phyloP scores from a whole-genome alignment of 2,329 filamentous ascomycete species.

The Colletotrichum orbiculare region DNA sequence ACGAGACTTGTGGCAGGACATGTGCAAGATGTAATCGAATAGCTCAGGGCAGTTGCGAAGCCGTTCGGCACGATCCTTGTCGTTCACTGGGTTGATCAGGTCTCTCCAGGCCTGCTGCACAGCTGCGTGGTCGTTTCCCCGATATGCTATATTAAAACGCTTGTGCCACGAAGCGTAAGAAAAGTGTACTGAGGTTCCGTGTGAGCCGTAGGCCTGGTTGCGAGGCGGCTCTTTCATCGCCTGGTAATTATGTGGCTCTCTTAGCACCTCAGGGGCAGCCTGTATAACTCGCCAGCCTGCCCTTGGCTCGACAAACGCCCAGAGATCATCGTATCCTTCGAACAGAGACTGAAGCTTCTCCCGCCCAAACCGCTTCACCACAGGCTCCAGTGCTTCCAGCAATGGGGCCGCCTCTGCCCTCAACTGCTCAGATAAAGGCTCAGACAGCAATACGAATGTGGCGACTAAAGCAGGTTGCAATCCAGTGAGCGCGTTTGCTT shows the following conservation, averaged over 20 bases:
- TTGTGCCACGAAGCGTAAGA: slow-evolving; percentile 35
- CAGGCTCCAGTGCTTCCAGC: slow-evolving; percentile 15
- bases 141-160: slow-evolving; percentile 25
- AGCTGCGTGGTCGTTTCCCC: slow-evolving; percentile 13
- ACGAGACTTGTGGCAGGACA: slow-evolving; percentile 47
- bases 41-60: slow-evolving; percentile 49
- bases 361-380: slow-evolving; percentile 33
- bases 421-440: slow-evolving; percentile 4
- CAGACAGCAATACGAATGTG: slow-evolving; percentile 34
- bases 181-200: neutral
- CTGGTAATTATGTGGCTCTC: neutral
- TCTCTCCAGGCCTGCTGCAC: slow-evolving; percentile 44
- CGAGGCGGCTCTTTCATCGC: slow-evolving; percentile 4
- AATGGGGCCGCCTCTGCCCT: slow-evolving; percentile 16
- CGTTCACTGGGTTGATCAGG: slow-evolving; percentile 42
- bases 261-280: slow-evolving; percentile 13
- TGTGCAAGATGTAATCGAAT: slow-evolving; percentile 53
- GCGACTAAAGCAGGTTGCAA: slow-evolving; percentile 27
- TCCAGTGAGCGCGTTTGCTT: slow-evolving; percentile 2
- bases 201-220: too few relatives aligned
- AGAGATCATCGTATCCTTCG: slow-evolving; percentile 17
- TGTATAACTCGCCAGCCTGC: slow-evolving; percentile 29
- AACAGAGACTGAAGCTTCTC: slow-evolving; percentile 25
- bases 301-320: slow-evolving; percentile 30
- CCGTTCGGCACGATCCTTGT: slow-evolving; percentile 41